Evolutionary conservation across 2,329 filamentous ascomycete genomes (phyloP), one percentile per base, ranked within the genome.

Genomic region (Claviceps africana): DNA sequence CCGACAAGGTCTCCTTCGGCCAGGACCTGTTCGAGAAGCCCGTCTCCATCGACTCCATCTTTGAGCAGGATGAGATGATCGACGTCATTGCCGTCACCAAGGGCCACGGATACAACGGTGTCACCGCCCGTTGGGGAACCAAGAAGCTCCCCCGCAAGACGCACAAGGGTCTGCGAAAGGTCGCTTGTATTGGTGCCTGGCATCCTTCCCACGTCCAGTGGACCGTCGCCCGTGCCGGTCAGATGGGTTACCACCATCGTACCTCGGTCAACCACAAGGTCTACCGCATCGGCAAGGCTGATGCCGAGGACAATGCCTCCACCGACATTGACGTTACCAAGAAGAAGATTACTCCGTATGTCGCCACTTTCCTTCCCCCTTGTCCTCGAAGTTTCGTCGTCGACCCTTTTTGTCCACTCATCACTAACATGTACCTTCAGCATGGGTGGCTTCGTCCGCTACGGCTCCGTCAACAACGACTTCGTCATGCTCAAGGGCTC

Each of bases 81-180:
- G 93, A 98, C 72, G 86, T 94, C 72, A 96, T 98, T 67, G 93
- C 91, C 70, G 90, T 98, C 72, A 98, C 93, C 81, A 97, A 95
- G 85, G 93, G 93, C 81, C 89, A 97, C 81, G 93, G 93, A 73
- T 97, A 88, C 86, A 80, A 81, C 72, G 93, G 93, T 86, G 93
- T 98, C 67, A 98, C 93, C 62, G 80, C 84, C 74, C 85, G 93
- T 78, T 98, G 93, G 93, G 93, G 93, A 67, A 98, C 93, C 79
- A 98, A 96, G 88, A 98, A 97, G 88, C 88, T 98, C 69, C 93
- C 93, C 65, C 88, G 93, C 72, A 98, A 98, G 89, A 98, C 93
- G 58, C 93, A 98, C 87, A 98, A 98, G 86, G 93, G 93, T 95
- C 89, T 98, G 70, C 86, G 93, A 70, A 98, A 98, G 87, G 91